Evolutionary conservation across 306 rosid species (phyloP).

Genomic region (Betula pendula): DNA sequence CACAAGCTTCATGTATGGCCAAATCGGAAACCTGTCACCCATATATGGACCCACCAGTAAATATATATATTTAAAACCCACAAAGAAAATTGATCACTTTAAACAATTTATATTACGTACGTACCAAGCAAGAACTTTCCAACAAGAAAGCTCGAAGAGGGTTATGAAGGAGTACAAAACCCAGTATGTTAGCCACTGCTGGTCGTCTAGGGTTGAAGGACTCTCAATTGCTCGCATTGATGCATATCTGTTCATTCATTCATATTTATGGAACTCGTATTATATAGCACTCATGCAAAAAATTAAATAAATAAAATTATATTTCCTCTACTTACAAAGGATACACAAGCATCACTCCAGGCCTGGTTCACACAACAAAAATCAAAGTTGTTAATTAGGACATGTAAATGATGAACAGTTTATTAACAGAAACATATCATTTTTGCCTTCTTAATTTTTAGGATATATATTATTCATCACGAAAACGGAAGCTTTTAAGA

Average conservation of each 20-base stretch:
- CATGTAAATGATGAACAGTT: neutral
- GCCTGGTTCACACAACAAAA: constrained; percentile 51
- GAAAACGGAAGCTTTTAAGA: too few species aligned
- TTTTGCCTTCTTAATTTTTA: neutral
- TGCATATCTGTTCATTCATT: constrained; percentile 63
- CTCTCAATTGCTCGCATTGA: constrained; percentile 89
- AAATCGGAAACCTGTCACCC: constrained; percentile 65
- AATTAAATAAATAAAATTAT: too few species aligned
- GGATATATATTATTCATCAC: too few species aligned
- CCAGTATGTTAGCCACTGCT: constrained; percentile 97
- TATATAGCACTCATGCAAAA: too few species aligned
- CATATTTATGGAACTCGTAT: too few species aligned
- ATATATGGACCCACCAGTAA: neutral
- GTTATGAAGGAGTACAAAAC: constrained; percentile 72
- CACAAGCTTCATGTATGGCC: constrained; percentile 80
- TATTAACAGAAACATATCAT: neutral
- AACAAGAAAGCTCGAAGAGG: constrained; percentile 71
- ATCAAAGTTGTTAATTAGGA: constrained; percentile 27
- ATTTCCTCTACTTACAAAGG: constrained; percentile 73
- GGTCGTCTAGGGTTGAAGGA: constrained; percentile 85
- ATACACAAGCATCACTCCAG: constrained; percentile 80
- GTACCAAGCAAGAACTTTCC: constrained; percentile 73
- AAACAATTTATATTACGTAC: neutral
- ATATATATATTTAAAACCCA: neutral
- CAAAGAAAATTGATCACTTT: neutral